A percentile compares a stretch with the other conserved stretches of the same genome.
phyloP scores from a whole-genome alignment of 352 stramenopile species.

The Blastocystis sp. region DNA sequence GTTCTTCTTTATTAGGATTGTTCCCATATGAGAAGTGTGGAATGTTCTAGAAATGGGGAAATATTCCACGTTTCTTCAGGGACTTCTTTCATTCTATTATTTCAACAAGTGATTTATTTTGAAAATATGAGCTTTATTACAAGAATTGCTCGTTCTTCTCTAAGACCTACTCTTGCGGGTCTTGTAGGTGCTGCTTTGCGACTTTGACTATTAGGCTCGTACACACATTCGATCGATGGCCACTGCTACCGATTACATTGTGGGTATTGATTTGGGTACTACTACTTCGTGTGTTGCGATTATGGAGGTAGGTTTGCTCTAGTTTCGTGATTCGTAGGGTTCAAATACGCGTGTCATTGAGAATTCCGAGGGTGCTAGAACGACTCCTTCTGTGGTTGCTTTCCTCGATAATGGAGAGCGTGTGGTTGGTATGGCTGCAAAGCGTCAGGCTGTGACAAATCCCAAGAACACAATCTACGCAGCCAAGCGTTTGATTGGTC shows the following conservation, averaged over 20 bases:
- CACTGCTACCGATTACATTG: conserved; percentile 70
- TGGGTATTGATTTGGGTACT: conserved; percentile 99
- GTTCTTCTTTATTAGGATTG: neutral
- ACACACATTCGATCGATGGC: neutral
- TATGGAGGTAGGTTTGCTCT: conserved; percentile 70
- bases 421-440: conserved; percentile 87
- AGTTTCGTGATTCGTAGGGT: conserved; percentile 63
- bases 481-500: conserved; percentile 92
- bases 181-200: neutral
- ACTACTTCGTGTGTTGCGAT: conserved; percentile 97
- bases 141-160: neutral
- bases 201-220: neutral
- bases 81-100: neutral
- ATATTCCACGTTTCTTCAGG: conserved; percentile 25
- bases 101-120: neutral
- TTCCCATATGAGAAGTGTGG: neutral
- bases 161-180: conserved; percentile 6
- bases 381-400: conserved; percentile 89
- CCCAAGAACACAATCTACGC: conserved; percentile 93
- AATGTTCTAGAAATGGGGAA: conserved; percentile 60
- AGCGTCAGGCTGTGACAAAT: conserved; percentile 89
- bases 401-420: conserved; percentile 85
- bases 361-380: conserved; percentile 90
- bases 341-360: conserved; percentile 86
- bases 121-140: conserved; percentile 40